Percentiles rank a stretch among this genome's conserved stretches.
Evolutionary conservation across 2,329 filamentous ascomycete genomes (phyloP).

Genomic region (Plenodomus biglobosus): DNA sequence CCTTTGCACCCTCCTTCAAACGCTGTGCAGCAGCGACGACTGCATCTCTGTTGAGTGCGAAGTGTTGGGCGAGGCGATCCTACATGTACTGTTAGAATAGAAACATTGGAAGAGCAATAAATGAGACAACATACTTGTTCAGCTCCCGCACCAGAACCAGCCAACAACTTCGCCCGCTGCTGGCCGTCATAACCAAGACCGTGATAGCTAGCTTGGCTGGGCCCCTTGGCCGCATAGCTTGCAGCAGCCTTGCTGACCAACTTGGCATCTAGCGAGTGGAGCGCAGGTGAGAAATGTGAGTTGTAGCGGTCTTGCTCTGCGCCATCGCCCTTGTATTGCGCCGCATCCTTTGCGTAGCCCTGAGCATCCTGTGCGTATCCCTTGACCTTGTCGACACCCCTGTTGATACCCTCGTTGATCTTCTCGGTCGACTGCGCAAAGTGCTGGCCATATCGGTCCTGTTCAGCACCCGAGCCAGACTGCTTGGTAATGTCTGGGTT

Average conservation of each 20-base stretch:
- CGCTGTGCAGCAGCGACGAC: slow-evolving; percentile 30
- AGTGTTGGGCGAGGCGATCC: slow-evolving; percentile 37
- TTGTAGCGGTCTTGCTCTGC: slow-evolving; percentile 39
- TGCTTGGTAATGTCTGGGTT: slow-evolving; percentile 28
- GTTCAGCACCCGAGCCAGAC: slow-evolving; percentile 35
- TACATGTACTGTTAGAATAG: slow-evolving; percentile 15
- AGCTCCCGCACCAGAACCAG: slow-evolving; percentile 33
- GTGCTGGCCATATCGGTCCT: slow-evolving; percentile 36
- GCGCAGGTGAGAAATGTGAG: slow-evolving; percentile 28
- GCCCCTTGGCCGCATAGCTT: slow-evolving; percentile 26
- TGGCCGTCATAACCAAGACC: slow-evolving; percentile 38
- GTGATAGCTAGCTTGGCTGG: slow-evolving; percentile 28
- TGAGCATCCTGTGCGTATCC: slow-evolving; percentile 33
- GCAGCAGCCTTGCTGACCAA: slow-evolving; percentile 28
- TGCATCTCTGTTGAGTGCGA: slow-evolving; percentile 22
- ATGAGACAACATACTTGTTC: slow-evolving; percentile 34
- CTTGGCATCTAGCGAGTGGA: slow-evolving; percentile 25
- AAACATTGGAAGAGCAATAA: background rate
- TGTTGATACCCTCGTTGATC: slow-evolving; percentile 23
- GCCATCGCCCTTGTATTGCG: slow-evolving; percentile 25
- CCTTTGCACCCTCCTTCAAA: slow-evolving; percentile 29
- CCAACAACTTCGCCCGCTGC: slow-evolving; percentile 32
- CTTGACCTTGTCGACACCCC: slow-evolving; percentile 22
- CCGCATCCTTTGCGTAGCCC: slow-evolving; percentile 21
- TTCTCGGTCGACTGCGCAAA: slow-evolving; percentile 26